A percentile compares a stretch with the other conserved stretches of the same genome.
These are phyloP conservation scores for Pseudotulostoma volvatum DNA, from an alignment of 495 filamentous ascomycete genomes.

Conservation along the genomic window DNA sequence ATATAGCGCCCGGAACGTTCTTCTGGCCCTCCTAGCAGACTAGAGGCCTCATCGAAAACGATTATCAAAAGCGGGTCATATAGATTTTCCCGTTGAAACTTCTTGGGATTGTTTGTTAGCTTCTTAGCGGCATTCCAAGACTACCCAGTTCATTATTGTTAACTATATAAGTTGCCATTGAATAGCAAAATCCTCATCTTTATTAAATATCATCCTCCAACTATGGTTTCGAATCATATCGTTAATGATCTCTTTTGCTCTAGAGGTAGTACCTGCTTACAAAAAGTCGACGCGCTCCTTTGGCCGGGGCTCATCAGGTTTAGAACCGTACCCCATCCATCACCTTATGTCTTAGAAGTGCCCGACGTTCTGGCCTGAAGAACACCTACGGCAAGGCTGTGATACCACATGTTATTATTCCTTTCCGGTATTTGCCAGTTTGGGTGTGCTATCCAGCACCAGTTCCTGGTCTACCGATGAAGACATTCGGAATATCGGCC, in stretches of 20 bases:
- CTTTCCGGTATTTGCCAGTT: not conserved
- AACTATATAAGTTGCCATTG: not conserved
- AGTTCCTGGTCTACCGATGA: not conserved
- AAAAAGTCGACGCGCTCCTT: not conserved
- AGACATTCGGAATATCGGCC: too few relatives aligned
- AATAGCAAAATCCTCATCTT: not conserved
- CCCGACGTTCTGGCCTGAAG: not conserved
- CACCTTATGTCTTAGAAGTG: not conserved
- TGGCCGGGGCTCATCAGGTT: not conserved
- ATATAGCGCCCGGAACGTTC: not conserved
- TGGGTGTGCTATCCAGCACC: not conserved
- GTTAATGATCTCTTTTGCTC: not conserved
- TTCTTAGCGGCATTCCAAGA: not conserved
- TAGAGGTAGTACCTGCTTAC: not conserved
- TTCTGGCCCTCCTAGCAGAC: not conserved
- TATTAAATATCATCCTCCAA: not conserved
- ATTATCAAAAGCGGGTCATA: not conserved
- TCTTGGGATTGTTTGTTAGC: not conserved
- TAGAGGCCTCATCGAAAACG: not conserved
- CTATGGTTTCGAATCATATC: not conserved
- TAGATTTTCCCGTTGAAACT: not conserved
- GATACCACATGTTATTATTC: not conserved
- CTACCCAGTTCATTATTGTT: not conserved
- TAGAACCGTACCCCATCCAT: not conserved
- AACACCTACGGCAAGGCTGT: not conserved